A percentile compares a stretch with the other conserved stretches of the same genome.
Evolutionary conservation across 1,284 basidiomycete species (phyloP).

Genomic region (Veloporphyrellus conicus): DNA sequence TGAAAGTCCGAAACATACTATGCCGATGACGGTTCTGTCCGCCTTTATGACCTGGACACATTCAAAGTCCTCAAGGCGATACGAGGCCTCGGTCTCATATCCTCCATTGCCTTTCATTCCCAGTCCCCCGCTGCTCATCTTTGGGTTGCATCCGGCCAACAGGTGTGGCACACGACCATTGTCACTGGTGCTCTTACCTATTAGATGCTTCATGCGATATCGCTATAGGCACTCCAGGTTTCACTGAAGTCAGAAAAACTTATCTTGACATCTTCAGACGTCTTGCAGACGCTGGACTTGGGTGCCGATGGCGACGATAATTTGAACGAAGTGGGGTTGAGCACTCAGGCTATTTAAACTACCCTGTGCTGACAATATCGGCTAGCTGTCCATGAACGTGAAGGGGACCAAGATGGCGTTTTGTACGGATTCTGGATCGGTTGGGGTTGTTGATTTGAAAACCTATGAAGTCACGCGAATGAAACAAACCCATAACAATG

Average conservation of each 20-base stretch:
- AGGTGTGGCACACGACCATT: slow-evolving; percentile 37
- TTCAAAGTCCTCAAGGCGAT: slow-evolving; percentile 62
- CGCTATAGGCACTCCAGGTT: slow-evolving; percentile 40
- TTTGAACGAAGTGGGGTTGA: slow-evolving; percentile 58
- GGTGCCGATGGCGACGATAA: slow-evolving; percentile 54
- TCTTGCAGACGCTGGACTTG: slow-evolving; percentile 40
- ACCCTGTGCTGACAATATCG: slow-evolving; percentile 34
- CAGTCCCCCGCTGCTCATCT: slow-evolving; percentile 41
- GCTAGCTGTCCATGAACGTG: slow-evolving; percentile 57
- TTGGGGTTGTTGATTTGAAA: slow-evolving; percentile 60
- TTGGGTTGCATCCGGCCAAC: slow-evolving; percentile 60
- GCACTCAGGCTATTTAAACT: not conserved
- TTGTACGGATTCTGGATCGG: slow-evolving; percentile 60
- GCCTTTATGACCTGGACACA: slow-evolving; percentile 58
- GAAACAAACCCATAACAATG: slow-evolving; percentile 60
- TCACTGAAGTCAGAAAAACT: slow-evolving; percentile 43
- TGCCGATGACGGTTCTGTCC: slow-evolving; percentile 65
- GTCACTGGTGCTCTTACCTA: not conserved
- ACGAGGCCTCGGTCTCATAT: slow-evolving; percentile 54
- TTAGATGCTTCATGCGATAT: slow-evolving; percentile 15
- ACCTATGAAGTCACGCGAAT: slow-evolving; percentile 48
- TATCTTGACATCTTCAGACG: slow-evolving; percentile 49
- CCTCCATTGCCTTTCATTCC: slow-evolving; percentile 51
- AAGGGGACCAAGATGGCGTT: slow-evolving; percentile 60
- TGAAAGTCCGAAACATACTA: slow-evolving; percentile 1